phyloP scores from a whole-genome alignment of 2,329 filamentous ascomycete species.

The Aspergillus ibericus region DNA sequence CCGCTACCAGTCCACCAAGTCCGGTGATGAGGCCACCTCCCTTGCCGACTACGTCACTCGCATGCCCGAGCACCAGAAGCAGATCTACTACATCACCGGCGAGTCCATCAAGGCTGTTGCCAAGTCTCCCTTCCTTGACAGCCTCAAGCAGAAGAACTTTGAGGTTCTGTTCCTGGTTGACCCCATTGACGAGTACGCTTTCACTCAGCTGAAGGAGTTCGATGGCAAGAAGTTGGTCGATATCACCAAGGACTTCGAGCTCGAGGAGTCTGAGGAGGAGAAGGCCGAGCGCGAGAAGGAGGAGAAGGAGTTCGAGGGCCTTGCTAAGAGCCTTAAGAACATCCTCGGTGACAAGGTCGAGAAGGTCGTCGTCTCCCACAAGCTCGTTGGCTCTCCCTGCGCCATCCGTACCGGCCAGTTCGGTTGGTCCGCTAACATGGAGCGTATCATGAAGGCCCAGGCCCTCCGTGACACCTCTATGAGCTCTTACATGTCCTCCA shows the following conservation, averaged over 20 bases:
- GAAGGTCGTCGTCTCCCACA: constrained; percentile 99
- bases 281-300: constrained; percentile 92
- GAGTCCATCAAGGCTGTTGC: constrained; percentile 97
- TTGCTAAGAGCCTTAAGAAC: constrained; percentile 98
- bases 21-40: constrained; percentile 91
- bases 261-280: constrained; percentile 99
- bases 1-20: constrained; percentile 98
- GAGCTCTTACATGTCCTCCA: constrained; percentile 99
- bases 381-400: constrained; percentile 90
- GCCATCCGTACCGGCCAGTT: constrained; percentile 99
- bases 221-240: constrained; percentile 99
- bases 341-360: constrained; percentile 98
- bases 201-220: constrained; percentile 99
- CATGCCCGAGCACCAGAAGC: constrained; percentile 99
- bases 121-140: constrained; percentile 98
- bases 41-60: constrained; percentile 97
- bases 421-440: constrained; percentile 99
- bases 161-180: constrained; percentile 99
- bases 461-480: constrained; percentile 99
- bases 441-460: constrained; percentile 99
- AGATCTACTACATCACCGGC: constrained; percentile 99
- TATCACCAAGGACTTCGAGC: constrained; percentile 99
- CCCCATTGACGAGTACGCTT: constrained; percentile 98
- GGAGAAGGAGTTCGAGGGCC: constrained; percentile 96
- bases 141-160: constrained; percentile 98